Percentiles rank a stretch among this genome's conserved stretches.
Evolutionary conservation across 2,329 filamentous ascomycete species (phyloP).

Genomic region (Myotisia sp.): DNA sequence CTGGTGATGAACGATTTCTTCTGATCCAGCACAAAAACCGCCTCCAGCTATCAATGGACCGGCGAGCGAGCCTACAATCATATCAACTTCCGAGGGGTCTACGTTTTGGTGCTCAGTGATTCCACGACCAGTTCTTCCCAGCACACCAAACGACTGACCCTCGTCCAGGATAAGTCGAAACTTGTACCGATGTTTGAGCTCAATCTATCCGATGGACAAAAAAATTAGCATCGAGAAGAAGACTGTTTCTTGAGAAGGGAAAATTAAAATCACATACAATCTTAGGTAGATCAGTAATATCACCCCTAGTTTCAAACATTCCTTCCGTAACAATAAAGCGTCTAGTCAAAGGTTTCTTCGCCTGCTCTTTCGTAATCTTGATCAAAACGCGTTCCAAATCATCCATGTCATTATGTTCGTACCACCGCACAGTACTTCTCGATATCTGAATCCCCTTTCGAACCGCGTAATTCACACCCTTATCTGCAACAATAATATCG

Average conservation of each 20-base stretch:
- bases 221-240: conserved; percentile 5
- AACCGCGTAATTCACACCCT: conserved; percentile 83
- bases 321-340: conserved; percentile 94
- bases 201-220: conserved; percentile 42
- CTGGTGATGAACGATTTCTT: conserved; percentile 90
- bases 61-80: conserved; percentile 87
- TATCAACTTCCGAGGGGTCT: conserved; percentile 82
- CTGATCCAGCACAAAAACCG: conserved; percentile 84
- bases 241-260: no score
- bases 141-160: conserved; percentile 90
- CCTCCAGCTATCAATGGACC: conserved; percentile 84
- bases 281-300: conserved; percentile 69
- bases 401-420: conserved; percentile 89
- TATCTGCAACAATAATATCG: conserved; percentile 92
- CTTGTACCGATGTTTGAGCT: conserved; percentile 91
- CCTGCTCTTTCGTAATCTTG: conserved; percentile 76
- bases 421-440: conserved; percentile 83
- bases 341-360: conserved; percentile 73
- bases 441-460: conserved; percentile 90
- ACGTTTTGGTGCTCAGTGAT: conserved; percentile 95
- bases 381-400: conserved; percentile 76
- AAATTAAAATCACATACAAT: conserved; percentile 44
- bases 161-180: conserved; percentile 96
- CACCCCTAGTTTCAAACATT: conserved; percentile 79
- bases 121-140: conserved; percentile 80